Base-by-base conservation (phyloP, 2,329 filamentous ascomycete genomes). In the Stylonectria norvegica region DNA sequence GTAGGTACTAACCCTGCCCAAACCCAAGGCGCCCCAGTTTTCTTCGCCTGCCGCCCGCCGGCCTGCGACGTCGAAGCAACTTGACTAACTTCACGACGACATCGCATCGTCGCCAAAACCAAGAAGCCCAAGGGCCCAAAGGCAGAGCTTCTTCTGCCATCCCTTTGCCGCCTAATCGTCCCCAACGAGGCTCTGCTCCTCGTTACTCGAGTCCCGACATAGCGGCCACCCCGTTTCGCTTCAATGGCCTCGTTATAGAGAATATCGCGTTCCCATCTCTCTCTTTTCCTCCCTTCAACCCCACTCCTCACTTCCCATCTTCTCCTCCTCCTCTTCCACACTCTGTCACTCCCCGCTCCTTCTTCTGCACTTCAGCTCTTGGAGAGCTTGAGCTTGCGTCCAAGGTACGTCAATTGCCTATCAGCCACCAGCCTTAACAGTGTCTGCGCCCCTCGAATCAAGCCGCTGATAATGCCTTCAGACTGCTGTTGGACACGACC, bases 181-280 rank as follows among this genome's bases (percentile, higher is more conserved):
- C 4, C 31, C 11, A 12, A 34, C 17, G 31, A 34, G 17, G 31
- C 20, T 23, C 34, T 31, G 40, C 51, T 47, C 47, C 40, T 25
- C 39, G 17, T 37, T 34, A 16, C 10, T 37, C 40, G 36, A 38
- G 32, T 38, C 49, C 37, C 20, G 11, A 16, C 17, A 15, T 23
- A 22, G 20, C 28, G 18, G 27, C 43, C 44, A 43, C 34, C 35
- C 30, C 11, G 6, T 25, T 32, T 34, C 44, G 52, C 49, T 45
- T 58, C 49, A 55, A 64, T 66, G 63, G 56, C 36, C 50, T 52
- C 48, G 55, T 65, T 62, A 63, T 65, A 65, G 61, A 58, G 59
- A 56, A 61, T 49, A 49, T 47, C 45, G 45, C 42, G 45, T 43
- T 45, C 50, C 36, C 48, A 38, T 38, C 37, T 30, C 42, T 50